Percentiles rank a stretch among this genome's conserved stretches.
phyloP scores from a whole-genome alignment of 768 basidiomycete genomes.

The Amanita thiersii region DNA sequence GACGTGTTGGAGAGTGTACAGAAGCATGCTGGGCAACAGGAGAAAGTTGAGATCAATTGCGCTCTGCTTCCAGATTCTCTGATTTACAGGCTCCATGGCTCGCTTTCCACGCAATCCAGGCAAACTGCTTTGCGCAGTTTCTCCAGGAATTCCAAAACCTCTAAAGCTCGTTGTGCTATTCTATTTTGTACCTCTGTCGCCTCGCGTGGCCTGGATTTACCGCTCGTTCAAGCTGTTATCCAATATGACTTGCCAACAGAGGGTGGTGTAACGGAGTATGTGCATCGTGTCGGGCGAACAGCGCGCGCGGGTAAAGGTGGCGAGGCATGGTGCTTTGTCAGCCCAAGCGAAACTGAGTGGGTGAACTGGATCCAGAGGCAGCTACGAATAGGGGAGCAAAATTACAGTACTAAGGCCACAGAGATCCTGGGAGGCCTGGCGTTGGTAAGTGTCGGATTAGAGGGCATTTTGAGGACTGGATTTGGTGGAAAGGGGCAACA shows the following conservation, averaged over 20 bases:
- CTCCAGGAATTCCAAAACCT: constrained; percentile 33
- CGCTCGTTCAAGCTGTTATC: constrained; percentile 86
- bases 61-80: constrained; percentile 74
- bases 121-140: constrained; percentile 80
- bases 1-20: constrained; percentile 12
- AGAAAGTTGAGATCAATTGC: constrained; percentile 54
- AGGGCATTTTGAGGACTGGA: constrained; percentile 66
- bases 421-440: constrained; percentile 32
- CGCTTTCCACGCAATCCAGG: constrained; percentile 74
- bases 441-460: constrained; percentile 55
- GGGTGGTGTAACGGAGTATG: constrained; percentile 92
- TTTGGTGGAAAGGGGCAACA: constrained; percentile 81
- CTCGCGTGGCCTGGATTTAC: constrained; percentile 94
- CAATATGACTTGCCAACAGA: constrained; percentile 98
- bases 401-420: constrained; percentile 9
- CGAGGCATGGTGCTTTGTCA: constrained; percentile 90
- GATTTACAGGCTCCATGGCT: constrained; percentile 90
- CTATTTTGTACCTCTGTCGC: constrained; percentile 96
- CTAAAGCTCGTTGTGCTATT: constrained; percentile 45
- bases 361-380: constrained; percentile 81
- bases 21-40: constrained; percentile 18
- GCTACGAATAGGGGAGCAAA: constrained; percentile 51
- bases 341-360: constrained; percentile 85
- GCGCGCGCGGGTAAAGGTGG: constrained; percentile 95
- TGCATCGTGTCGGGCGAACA: constrained; percentile 94